These are phyloP conservation scores for Candida michaelii DNA, from an alignment of 805 yeast genomes.

Conservation along the genomic window DNA sequence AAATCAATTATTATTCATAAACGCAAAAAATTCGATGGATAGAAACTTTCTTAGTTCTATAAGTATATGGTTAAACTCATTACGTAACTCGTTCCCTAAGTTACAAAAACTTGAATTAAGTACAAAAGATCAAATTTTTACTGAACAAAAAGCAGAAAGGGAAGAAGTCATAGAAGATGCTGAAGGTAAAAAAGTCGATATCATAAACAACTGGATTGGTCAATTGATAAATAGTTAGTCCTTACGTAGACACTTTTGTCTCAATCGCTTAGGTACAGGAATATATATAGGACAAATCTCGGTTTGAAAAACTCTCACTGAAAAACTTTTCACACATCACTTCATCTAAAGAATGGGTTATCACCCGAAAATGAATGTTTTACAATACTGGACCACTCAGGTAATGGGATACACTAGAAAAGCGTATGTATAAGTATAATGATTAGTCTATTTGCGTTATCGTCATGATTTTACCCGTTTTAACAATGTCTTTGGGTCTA, in stretches of 20 bases:
- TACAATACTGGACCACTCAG: too few species aligned
- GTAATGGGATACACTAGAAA: too few species aligned
- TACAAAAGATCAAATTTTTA: slow-evolving; percentile 36
- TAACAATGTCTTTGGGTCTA: slow-evolving; percentile 35
- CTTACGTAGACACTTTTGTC: not conserved
- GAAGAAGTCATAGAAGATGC: slow-evolving; percentile 3
- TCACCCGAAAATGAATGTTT: too few species aligned
- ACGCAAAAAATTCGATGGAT: not conserved
- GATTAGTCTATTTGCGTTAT: slow-evolving; percentile 44
- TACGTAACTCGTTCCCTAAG: slow-evolving; percentile 29
- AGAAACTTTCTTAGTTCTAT: not conserved
- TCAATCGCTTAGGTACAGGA: not conserved
- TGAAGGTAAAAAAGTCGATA: not conserved
- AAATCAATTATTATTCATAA: slow-evolving; percentile 7
- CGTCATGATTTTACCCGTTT: slow-evolving; percentile 43
- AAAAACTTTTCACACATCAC: not conserved
- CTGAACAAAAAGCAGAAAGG: slow-evolving; percentile 30
- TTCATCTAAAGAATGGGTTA: too few species aligned
- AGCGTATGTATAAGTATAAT: slow-evolving; percentile 18
- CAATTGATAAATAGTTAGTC: not conserved
- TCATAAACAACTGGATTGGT: not conserved
- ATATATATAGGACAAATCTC: not conserved
- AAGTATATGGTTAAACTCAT: slow-evolving; percentile 11
- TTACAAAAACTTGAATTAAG: slow-evolving; percentile 24
- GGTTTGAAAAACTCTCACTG: not conserved